A percentile compares a stretch with the other conserved stretches of the same genome.
These are phyloP conservation scores for Microsporum ferrugineum DNA, from an alignment of 2,329 filamentous ascomycete genomes.

Conservation along the genomic window DNA sequence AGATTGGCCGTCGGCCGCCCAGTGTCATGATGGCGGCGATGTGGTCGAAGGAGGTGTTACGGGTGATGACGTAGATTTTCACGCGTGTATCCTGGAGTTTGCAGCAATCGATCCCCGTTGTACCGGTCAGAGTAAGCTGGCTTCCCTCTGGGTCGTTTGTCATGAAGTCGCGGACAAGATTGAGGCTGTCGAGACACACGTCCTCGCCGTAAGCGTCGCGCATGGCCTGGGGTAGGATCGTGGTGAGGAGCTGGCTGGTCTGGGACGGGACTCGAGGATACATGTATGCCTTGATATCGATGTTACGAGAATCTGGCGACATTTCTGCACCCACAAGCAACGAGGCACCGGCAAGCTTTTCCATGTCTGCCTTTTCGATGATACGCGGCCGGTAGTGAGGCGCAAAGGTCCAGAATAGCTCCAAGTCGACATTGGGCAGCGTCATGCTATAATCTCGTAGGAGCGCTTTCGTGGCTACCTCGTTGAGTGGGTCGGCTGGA, in stretches of 20 bases:
- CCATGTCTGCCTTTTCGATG: not conserved
- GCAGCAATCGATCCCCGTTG: not conserved
- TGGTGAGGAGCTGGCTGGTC: not conserved
- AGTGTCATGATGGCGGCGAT: constrained; percentile 69
- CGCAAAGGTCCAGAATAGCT: not conserved
- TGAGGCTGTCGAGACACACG: not conserved
- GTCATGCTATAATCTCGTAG: not conserved
- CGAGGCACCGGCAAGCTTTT: not conserved
- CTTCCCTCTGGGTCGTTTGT: not conserved
- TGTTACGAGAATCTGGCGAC: not conserved
- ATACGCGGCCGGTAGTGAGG: not conserved
- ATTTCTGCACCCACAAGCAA: not conserved
- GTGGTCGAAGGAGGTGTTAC: constrained; percentile 56
- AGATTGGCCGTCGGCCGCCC: constrained; percentile 21
- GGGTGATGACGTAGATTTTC: constrained; percentile 37
- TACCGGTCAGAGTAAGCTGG: not conserved
- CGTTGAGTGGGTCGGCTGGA: not conserved
- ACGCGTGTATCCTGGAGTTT: not conserved
- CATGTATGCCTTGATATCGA: not conserved
- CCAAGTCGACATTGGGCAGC: not conserved
- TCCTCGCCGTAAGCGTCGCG: not conserved
- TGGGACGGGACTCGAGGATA: not conserved
- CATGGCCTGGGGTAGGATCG: not conserved
- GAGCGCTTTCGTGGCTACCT: not conserved
- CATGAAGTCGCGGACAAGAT: not conserved